Conservation (phyloP, 2,329 filamentous ascomycete species). For the Trichoderma harzianum region DNA sequence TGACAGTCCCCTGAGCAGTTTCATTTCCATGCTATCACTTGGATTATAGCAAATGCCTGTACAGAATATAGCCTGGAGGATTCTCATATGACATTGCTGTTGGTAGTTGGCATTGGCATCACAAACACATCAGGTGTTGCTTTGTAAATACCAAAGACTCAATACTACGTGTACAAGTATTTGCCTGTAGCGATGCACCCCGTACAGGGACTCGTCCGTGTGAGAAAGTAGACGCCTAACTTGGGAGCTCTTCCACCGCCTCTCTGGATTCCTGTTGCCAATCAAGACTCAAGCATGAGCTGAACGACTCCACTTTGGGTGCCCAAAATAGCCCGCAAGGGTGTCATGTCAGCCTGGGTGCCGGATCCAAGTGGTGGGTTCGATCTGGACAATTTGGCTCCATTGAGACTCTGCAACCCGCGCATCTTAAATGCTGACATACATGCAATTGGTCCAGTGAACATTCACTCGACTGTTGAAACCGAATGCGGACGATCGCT, state of each 20-base stretch:
- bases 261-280: background rate
- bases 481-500: background rate
- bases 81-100: background rate
- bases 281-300: constrained; percentile 1
- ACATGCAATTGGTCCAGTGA: background rate
- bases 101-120: background rate
- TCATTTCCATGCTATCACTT: background rate
- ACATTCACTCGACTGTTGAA: background rate
- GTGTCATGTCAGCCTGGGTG: background rate
- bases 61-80: background rate
- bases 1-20: background rate
- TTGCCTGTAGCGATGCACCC: background rate
- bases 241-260: background rate
- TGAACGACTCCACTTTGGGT: constrained; percentile 5
- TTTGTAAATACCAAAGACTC: background rate
- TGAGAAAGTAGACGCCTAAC: background rate
- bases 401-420: background rate
- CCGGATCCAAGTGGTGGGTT: constrained; percentile 8
- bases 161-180: background rate
- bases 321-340: constrained; percentile 15
- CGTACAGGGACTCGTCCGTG: background rate
- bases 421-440: constrained; percentile 13
- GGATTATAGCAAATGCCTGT: background rate
- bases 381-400: constrained; percentile 1
- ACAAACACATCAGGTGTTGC: background rate